phyloP scores from a whole-genome alignment of 345 rosid species.

The Acer yangbiense region DNA sequence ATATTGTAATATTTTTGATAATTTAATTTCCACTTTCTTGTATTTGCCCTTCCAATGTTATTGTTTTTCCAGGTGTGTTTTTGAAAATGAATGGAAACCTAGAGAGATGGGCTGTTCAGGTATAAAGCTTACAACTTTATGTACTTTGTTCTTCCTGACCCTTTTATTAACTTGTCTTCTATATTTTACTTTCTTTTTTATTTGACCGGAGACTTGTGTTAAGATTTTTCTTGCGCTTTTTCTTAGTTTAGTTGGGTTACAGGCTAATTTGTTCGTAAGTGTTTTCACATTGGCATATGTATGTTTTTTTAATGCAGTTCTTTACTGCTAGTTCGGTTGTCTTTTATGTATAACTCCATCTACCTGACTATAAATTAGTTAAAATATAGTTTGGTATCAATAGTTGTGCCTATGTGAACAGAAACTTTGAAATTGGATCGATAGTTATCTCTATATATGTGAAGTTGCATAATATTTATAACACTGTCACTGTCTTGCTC shows the following conservation, averaged over 20 bases:
- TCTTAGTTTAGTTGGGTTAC: background rate
- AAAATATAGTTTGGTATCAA: background rate
- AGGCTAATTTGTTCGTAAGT: background rate
- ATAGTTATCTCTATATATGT: background rate
- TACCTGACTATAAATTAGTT: no score
- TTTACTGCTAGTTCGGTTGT: background rate
- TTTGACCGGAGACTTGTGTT: background rate
- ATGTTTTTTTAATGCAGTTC: background rate
- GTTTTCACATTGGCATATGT: background rate
- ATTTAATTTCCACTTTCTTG: no score
- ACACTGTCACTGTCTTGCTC: background rate
- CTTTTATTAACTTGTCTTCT: background rate
- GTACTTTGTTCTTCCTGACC: background rate
- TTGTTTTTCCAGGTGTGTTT: no score
- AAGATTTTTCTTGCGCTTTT: background rate
- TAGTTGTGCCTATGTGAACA: background rate
- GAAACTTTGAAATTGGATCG: no score
- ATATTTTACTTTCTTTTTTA: background rate
- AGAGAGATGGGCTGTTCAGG: conserved; percentile 90
- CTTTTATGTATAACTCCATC: background rate
- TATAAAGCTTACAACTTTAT: conserved; percentile 12
- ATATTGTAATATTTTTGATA: no score
- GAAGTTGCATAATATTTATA: background rate
- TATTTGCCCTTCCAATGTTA: no score
- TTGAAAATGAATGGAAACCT: conserved; percentile 58